Evolutionary conservation across 225 moss, liverwort and hornwort species (phyloP).

Genomic region (Anthoceros angustus): DNA sequence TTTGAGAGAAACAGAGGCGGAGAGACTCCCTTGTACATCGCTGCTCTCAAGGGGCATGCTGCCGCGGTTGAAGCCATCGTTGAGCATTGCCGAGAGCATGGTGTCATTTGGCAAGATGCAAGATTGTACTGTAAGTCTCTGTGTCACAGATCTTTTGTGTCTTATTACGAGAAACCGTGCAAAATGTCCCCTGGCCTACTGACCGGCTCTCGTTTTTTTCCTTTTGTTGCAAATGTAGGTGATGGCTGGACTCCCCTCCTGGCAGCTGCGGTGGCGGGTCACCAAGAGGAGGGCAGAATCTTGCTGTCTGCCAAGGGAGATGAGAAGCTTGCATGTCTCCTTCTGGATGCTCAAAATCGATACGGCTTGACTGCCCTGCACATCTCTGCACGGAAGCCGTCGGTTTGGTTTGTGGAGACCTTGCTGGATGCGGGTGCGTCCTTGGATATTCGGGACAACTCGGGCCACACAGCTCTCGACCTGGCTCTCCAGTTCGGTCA

Average conservation of each 20-base stretch:
- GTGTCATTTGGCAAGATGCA: conserved; percentile 80
- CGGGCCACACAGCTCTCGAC: conserved; percentile 46
- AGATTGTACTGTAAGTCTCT: conserved; percentile 68
- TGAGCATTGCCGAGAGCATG: conserved; percentile 53
- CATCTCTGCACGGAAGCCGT: conserved; percentile 58
- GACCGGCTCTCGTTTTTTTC: neutral
- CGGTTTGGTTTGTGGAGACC: conserved; percentile 56
- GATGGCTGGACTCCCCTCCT: conserved; percentile 97
- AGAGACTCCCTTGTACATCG: conserved; percentile 92
- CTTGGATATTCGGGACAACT: conserved; percentile 39
- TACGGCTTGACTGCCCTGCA: conserved; percentile 81
- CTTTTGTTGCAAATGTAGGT: conserved; percentile 25
- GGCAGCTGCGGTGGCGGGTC: conserved; percentile 80
- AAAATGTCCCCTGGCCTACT: neutral
- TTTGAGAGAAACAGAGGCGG: conserved; percentile 60
- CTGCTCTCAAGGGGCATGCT: conserved; percentile 67
- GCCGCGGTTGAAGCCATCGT: conserved; percentile 67
- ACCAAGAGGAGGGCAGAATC: conserved; percentile 69
- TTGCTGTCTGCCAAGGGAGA: conserved; percentile 41
- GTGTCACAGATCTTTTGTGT: conserved; percentile 11
- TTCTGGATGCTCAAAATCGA: conserved; percentile 66
- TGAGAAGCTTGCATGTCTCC: conserved; percentile 21
- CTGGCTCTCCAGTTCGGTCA: conserved; percentile 39
- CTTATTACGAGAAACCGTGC: conserved; percentile 12
- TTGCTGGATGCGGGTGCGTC: conserved; percentile 64